Evolutionary conservation across 2,329 filamentous ascomycete species (phyloP).

Genomic region (Celoporthe dispersa): DNA sequence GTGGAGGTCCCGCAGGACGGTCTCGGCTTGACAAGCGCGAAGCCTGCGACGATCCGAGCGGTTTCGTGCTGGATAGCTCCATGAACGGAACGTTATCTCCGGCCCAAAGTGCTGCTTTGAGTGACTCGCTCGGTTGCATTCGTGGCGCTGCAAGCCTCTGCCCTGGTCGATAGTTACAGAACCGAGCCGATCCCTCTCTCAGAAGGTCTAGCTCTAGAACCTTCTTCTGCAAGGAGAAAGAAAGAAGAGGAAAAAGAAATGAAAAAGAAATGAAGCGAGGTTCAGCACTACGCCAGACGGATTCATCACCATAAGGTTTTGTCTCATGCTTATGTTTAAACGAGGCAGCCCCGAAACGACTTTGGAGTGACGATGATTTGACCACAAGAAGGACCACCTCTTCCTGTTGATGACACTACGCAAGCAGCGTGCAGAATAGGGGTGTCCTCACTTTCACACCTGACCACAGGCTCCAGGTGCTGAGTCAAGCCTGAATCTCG

Average conservation of each 20-base stretch:
- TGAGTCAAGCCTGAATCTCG: conserved; percentile 54
- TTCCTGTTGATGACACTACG: background rate
- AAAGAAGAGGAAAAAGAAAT: no score
- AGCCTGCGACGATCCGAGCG: no score
- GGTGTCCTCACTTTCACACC: conserved; percentile 54
- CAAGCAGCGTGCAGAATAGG: conserved; percentile 60
- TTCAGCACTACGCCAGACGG: background rate
- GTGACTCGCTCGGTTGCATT: background rate
- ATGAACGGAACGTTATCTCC: background rate
- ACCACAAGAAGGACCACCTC: background rate
- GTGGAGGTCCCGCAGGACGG: background rate
- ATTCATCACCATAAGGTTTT: no score
- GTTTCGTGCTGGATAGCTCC: no score
- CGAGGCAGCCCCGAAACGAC: conserved; percentile 50
- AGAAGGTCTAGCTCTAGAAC: background rate
- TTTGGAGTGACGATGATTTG: no score
- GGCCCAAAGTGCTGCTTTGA: background rate
- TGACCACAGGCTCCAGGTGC: conserved; percentile 46
- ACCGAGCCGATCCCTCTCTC: background rate
- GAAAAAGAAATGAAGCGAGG: background rate
- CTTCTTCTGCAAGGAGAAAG: no score
- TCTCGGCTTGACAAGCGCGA: background rate
- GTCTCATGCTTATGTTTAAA: conserved; percentile 41
- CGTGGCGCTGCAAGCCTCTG: background rate
- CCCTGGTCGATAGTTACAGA: background rate